Conservation (phyloP, 768 basidiomycete genomes). For the Rhodotorula graminis region DNA sequence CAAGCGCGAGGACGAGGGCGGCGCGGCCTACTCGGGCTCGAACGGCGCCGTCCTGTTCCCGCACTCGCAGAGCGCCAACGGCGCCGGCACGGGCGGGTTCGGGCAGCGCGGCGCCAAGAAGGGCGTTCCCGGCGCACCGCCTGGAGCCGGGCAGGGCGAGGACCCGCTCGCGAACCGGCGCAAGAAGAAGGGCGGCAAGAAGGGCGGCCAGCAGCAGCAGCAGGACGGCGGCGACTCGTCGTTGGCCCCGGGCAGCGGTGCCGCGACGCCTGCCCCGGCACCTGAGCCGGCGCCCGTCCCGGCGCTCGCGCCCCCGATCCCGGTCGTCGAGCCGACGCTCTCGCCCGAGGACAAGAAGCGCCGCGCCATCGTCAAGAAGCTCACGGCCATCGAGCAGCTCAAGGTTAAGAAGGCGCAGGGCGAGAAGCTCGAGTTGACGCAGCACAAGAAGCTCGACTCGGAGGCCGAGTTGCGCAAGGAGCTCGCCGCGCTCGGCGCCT, state of each 20-base stretch:
- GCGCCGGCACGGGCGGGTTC: constrained; percentile 18
- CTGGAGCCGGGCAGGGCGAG: constrained; percentile 13
- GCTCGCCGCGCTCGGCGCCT: constrained; percentile 21
- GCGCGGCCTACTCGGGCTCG: constrained; percentile 55
- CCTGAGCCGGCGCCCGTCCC: not conserved
- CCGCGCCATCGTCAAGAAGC: constrained; percentile 92
- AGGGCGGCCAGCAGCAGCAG: constrained; percentile 2
- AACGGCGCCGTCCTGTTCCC: constrained; percentile 51
- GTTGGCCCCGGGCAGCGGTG: constrained; percentile 16
- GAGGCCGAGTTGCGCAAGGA: constrained; percentile 38
- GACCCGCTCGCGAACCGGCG: constrained; percentile 34
- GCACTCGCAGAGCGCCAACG: constrained; percentile 28
- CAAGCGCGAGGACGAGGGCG: constrained; percentile 88
- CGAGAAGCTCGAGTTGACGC: constrained; percentile 87
- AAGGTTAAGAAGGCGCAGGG: constrained; percentile 87
- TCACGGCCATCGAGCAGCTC: constrained; percentile 97
- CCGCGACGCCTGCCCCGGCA: not conserved
- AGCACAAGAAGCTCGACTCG: constrained; percentile 80
- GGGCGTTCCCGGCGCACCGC: constrained; percentile 32
- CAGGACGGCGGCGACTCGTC: not conserved
- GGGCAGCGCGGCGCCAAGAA: constrained; percentile 22
- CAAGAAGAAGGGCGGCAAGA: constrained; percentile 41
- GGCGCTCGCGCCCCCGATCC: constrained; percentile 14
- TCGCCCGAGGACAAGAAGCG: constrained; percentile 71
- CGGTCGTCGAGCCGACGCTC: constrained; percentile 41